These are phyloP conservation scores for Stagonosporopsis tanaceti DNA, from an alignment of 2,329 filamentous ascomycete species.

Conservation along the genomic window DNA sequence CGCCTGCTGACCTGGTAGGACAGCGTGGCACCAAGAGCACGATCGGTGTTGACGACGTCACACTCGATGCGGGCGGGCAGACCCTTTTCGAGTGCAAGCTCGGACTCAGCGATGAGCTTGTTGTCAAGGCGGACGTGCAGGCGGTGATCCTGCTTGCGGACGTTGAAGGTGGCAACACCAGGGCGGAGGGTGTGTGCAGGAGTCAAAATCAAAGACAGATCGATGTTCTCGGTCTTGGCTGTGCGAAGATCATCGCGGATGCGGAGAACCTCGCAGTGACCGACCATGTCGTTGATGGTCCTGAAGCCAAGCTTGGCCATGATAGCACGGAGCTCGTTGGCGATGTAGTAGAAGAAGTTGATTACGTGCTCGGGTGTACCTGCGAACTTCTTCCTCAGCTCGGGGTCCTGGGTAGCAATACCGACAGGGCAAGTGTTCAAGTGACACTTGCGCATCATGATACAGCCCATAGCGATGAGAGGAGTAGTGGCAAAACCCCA, in stretches of 20 bases:
- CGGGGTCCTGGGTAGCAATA: slow-evolving; percentile 95
- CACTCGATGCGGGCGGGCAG: slow-evolving; percentile 92
- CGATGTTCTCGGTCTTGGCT: slow-evolving; percentile 90
- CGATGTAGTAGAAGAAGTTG: slow-evolving; percentile 98
- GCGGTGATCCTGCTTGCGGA: slow-evolving; percentile 95
- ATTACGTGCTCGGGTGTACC: slow-evolving; percentile 96
- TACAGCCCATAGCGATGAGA: slow-evolving; percentile 94
- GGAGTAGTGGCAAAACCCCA: slow-evolving; percentile 96
- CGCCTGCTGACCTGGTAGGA: slow-evolving; percentile 96
- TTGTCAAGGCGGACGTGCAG: slow-evolving; percentile 94
- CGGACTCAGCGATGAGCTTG: slow-evolving; percentile 94
- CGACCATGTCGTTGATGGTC: slow-evolving; percentile 97
- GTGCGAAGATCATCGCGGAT: slow-evolving; percentile 89
- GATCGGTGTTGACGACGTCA: slow-evolving; percentile 95
- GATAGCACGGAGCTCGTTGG: slow-evolving; percentile 94
- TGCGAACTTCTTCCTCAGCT: slow-evolving; percentile 89
- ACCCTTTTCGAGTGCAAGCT: slow-evolving; percentile 93
- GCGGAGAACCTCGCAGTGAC: slow-evolving; percentile 84
- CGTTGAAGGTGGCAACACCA: slow-evolving; percentile 95
- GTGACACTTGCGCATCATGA: slow-evolving; percentile 85
- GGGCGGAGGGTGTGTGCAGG: slow-evolving; percentile 95
- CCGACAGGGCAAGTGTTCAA: slow-evolving; percentile 86
- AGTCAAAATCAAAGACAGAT: slow-evolving; percentile 89
- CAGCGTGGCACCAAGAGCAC: slow-evolving; percentile 89
- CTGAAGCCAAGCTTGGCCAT: slow-evolving; percentile 96